These are phyloP conservation scores for Dendrostoma leiphaemia DNA, from an alignment of 2,329 filamentous ascomycete genomes.

Conservation along the genomic window DNA sequence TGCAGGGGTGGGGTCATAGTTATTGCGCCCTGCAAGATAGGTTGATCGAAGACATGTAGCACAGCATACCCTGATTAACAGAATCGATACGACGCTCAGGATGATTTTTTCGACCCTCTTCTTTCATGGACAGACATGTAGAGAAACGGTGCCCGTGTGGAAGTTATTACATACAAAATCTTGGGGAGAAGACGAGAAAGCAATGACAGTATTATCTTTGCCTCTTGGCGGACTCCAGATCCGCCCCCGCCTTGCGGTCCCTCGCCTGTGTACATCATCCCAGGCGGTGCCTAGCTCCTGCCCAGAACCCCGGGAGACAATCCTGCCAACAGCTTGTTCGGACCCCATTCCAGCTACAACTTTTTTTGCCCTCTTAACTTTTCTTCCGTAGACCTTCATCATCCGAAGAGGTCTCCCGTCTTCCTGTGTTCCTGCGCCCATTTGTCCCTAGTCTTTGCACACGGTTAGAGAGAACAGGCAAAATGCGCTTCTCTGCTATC, in stretches of 20 bases:
- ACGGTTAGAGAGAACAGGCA: conserved; percentile 21
- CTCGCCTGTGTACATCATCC: conserved; percentile 8
- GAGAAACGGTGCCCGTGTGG: too few species aligned
- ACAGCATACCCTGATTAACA: too few species aligned
- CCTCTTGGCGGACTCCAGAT: neutral
- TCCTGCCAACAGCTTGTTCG: conserved; percentile 1
- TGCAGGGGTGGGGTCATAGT: conserved; percentile 9
- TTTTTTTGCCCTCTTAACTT: conserved; percentile 3
- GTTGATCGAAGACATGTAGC: too few species aligned
- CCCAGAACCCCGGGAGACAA: conserved; percentile 10
- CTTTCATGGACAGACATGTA: too few species aligned
- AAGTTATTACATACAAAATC: too few species aligned
- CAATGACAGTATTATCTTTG: conserved; percentile 12
- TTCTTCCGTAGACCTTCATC: neutral
- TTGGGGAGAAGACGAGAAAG: neutral
- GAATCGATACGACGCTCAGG: too few species aligned
- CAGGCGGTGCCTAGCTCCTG: conserved; percentile 6
- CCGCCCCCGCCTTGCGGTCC: neutral
- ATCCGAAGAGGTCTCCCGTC: neutral
- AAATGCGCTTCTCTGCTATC: conserved; percentile 58
- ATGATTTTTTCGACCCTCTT: too few species aligned
- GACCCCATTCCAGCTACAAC: conserved; percentile 2
- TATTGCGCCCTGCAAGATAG: too few species aligned
- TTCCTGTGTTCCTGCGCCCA: conserved; percentile 4
- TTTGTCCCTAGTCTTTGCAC: neutral